phyloP scores from a whole-genome alignment of 2,329 filamentous ascomycete species.

The Botrytis pseudocinerea region DNA sequence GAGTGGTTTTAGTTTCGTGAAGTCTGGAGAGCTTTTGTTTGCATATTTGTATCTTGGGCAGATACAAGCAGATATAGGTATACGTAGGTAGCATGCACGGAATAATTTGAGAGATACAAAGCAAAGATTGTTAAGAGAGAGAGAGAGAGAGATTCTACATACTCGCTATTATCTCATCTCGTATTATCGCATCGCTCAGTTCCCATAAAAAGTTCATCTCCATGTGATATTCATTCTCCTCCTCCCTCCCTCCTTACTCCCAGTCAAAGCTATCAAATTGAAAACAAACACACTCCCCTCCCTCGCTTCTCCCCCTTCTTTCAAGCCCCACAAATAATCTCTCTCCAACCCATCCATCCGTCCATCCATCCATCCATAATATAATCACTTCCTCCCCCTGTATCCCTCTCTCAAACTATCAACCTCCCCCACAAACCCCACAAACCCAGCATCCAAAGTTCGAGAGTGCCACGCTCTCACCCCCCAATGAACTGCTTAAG shows the following conservation, averaged over 20 bases:
- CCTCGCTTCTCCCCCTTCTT: neutral
- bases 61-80: neutral
- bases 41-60: neutral
- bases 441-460: neutral
- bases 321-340: neutral
- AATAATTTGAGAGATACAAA: neutral
- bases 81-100: neutral
- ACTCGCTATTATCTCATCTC: neutral
- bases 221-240: neutral
- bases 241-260: neutral
- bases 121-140: neutral
- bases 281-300: neutral
- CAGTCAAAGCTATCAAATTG: neutral
- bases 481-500: neutral
- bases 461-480: neutral
- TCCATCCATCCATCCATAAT: too few relatives aligned
- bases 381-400: neutral
- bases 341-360: neutral
- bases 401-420: neutral
- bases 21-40: neutral
- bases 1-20: accelerated
- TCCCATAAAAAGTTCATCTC: neutral
- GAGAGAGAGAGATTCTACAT: neutral
- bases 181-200: neutral
- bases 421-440: too few relatives aligned